A percentile compares a stretch with the other conserved stretches of the same genome.
Evolutionary conservation across 1,139 yeast genomes (phyloP).

Genomic region (Martiniozyma asiatica): DNA sequence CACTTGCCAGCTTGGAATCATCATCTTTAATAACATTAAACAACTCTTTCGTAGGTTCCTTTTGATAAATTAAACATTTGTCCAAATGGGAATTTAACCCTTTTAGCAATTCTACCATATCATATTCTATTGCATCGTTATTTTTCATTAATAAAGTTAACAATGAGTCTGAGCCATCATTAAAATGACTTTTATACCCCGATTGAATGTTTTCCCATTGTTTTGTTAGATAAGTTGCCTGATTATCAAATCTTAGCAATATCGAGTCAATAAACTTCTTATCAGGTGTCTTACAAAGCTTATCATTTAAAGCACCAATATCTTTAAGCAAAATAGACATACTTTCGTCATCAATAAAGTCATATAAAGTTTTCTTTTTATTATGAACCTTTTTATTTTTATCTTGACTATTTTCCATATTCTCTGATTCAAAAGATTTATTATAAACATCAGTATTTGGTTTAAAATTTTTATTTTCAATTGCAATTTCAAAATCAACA

Average conservation of each 20-base stretch:
- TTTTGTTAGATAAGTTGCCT: constrained; percentile 4
- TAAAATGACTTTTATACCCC: constrained; percentile 7
- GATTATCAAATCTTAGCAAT: constrained; percentile 6
- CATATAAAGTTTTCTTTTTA: constrained; percentile 4
- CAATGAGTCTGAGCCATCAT: no score
- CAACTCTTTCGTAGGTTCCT: background rate
- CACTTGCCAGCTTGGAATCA: constrained; percentile 27
- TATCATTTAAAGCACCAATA: background rate
- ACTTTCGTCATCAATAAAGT: constrained; percentile 4
- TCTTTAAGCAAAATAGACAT: background rate
- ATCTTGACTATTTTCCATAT: background rate
- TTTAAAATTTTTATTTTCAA: no score
- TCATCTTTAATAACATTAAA: constrained; percentile 27
- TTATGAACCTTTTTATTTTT: background rate
- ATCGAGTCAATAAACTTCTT: constrained; percentile 6
- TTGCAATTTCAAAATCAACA: no score
- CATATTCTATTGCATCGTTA: constrained; percentile 48
- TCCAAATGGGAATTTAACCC: constrained; percentile 76
- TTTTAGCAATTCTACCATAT: constrained; percentile 56
- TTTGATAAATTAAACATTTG: constrained; percentile 41
- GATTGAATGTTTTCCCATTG: constrained; percentile 8
- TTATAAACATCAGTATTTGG: no score
- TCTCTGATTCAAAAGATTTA: background rate
- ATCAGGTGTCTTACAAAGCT: background rate
- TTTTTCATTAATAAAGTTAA: constrained; percentile 13